Base-by-base conservation (phyloP, 2,329 filamentous ascomycete species). In the Thelonectria discophora region DNA sequence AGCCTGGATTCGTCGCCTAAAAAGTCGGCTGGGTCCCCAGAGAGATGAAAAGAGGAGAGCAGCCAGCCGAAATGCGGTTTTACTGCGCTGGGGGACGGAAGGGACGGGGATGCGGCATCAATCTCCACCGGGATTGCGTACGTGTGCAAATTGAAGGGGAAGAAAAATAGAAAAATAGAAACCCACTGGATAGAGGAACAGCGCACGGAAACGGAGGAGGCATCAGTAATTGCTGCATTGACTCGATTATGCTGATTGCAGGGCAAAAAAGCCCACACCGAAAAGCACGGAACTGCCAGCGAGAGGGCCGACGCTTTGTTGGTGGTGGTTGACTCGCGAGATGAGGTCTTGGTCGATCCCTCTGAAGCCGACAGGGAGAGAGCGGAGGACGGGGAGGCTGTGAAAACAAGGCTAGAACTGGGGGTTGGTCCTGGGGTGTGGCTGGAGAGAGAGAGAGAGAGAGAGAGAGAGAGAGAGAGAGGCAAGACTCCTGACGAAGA, bases 21-120 rank as follows among this genome's bases (percentile, higher is more conserved):
- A 37, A 52, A n/a, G n/a, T 39, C 42, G 5, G 45, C 53, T 55
- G 53, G 53, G 45, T 49, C 46, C n/a, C 45, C 17, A 52, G 47
- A 56, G 47, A 60, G 48, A 60, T 60, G 58, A 60, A 52, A 60
- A 55, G 53, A 55, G 58, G 52, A 60, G 56, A 30, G 43, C 21
- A 30, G 27, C 42, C 21, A 30, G 27, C 42, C 58, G 58, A 56
- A 60, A 52, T 55, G 53, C 45, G 21, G 6, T 9, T 24, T 24
- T 24, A 24, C 21, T 21, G 51, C 45, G 39, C 24, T 46, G n/a
- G n/a, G n/a, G 6, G 21, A 24, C 21, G 21, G 21, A n/a, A n/a
- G n/a, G 53, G 47, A 45, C 17, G 21, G 39, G 37, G 39, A 27
- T 7, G 4, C 40, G n/a, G 13, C 13, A n/a, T n/a, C 30, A 51